phyloP scores from a whole-genome alignment of 768 basidiomycete genomes.

The Tephrocybe sp. region DNA sequence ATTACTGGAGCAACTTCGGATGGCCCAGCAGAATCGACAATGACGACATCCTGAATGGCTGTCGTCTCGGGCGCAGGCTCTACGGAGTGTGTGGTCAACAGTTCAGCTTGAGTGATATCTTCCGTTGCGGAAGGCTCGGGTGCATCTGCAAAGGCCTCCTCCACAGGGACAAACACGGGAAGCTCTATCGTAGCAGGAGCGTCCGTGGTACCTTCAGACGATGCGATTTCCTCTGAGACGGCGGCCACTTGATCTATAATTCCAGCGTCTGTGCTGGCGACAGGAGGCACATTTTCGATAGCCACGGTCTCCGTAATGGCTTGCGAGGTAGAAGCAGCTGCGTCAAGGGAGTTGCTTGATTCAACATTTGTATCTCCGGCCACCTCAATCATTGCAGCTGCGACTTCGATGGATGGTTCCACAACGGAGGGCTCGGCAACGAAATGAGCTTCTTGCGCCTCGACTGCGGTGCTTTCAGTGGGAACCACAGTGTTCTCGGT shows the following conservation, averaged over 20 bases:
- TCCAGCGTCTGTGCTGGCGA: too few relatives aligned
- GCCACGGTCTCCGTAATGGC: not conserved
- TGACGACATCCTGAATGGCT: not conserved
- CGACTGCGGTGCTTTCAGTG: not conserved
- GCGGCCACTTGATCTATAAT: too few relatives aligned
- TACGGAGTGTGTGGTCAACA: too few relatives aligned
- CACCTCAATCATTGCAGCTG: not conserved
- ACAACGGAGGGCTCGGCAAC: not conserved
- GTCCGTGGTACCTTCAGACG: too few relatives aligned
- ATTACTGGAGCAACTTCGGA: not conserved
- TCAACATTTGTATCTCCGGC: not conserved
- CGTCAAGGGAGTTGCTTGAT: not conserved
- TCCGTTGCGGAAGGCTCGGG: not conserved
- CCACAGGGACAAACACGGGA: too few relatives aligned
- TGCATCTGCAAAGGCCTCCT: too few relatives aligned
- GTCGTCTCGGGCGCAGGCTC: too few relatives aligned
- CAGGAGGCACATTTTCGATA: too few relatives aligned
- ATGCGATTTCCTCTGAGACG: too few relatives aligned
- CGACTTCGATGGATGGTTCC: not conserved
- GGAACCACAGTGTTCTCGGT: not conserved
- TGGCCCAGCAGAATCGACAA: not conserved
- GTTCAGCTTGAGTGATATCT: not conserved
- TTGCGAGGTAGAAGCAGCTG: not conserved
- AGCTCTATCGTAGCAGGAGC: too few relatives aligned
- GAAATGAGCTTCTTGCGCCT: not conserved